Evolutionary conservation across 371 early-diverging fungal species (phyloP).

Genomic region (Mucor sp.): DNA sequence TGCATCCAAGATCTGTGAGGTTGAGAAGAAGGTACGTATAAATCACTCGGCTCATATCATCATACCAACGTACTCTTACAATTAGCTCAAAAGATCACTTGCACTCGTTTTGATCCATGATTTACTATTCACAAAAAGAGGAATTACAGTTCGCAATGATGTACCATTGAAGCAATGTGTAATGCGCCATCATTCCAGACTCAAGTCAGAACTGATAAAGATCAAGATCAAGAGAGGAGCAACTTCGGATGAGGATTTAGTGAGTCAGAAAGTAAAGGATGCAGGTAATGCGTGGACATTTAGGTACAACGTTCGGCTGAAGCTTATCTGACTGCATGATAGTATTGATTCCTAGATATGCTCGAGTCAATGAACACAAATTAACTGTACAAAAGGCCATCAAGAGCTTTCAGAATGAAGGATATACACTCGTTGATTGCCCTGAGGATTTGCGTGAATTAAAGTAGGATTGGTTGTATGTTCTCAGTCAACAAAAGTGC

Average conservation of each 20-base stretch:
- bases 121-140: conserved; percentile 76
- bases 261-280: conserved; percentile 58
- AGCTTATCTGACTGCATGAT: neutral
- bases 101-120: conserved; percentile 81
- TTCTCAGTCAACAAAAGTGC: neutral
- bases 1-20: conserved; percentile 46
- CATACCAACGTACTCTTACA: neutral
- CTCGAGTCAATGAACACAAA: conserved; percentile 75
- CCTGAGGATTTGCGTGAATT: conserved; percentile 36
- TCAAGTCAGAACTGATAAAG: conserved; percentile 76
- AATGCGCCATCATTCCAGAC: conserved; percentile 64
- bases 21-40: conserved; percentile 54
- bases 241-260: conserved; percentile 68
- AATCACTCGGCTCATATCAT: neutral
- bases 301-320: neutral
- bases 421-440: conserved; percentile 54
- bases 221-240: conserved; percentile 70
- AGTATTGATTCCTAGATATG: conserved; percentile 72
- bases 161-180: conserved; percentile 69
- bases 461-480: conserved; percentile 25
- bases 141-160: conserved; percentile 64
- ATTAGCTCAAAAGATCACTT: conserved; percentile 45
- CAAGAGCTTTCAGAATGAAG: conserved; percentile 60
- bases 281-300: conserved; percentile 36
- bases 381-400: conserved; percentile 72